Evolutionary conservation across 1,284 basidiomycete species (phyloP), one percentile per base, ranked within the genome.

Genomic region (Ustilago crameri): DNA sequence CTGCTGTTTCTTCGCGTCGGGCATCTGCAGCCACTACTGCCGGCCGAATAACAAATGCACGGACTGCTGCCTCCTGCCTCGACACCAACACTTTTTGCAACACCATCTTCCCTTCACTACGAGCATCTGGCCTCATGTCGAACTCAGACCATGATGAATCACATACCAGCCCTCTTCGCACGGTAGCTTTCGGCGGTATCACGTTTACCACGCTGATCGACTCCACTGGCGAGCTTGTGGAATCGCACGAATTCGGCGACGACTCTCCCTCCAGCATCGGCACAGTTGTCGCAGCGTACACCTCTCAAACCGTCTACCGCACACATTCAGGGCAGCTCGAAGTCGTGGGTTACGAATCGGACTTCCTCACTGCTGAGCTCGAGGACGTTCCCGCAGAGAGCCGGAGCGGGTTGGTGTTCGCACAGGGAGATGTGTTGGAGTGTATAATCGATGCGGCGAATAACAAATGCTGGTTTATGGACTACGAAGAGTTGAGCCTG

Each of bases 51-150:
- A 45, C n/a, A n/a, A n/a, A n/a, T 7, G 22, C 18, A 12, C 18
- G 1, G 0, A 8, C 20, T n/a, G n/a, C n/a, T n/a, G n/a, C n/a
- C n/a, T n/a, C n/a, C n/a, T 15, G 3, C 58, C 58, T 60, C 64
- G 53, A 61, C 57, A 61, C 45, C 63, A 60, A 60, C 57, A 60
- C 63, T 60, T 22, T n/a, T n/a, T n/a, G n/a, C n/a, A n/a, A n/a
- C n/a, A 23, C 37, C 37, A 12, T 40, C 37, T 40, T 40, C 4
- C 14, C 40, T 42, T 23, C 7, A n/a, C n/a, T n/a, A n/a, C n/a
- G n/a, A n/a, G n/a, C n/a, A n/a, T n/a, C n/a, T n/a, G n/a, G n/a
- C n/a, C n/a, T n/a, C n/a, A n/a, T n/a, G n/a, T n/a, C n/a, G n/a
- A n/a, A n/a, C n/a, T n/a, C n/a, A n/a, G n/a, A n/a, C n/a, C n/a